Percentiles rank a stretch among this genome's conserved stretches.
Evolutionary conservation across 257 asterid species (phyloP).

Genomic region (Echites panduratus): DNA sequence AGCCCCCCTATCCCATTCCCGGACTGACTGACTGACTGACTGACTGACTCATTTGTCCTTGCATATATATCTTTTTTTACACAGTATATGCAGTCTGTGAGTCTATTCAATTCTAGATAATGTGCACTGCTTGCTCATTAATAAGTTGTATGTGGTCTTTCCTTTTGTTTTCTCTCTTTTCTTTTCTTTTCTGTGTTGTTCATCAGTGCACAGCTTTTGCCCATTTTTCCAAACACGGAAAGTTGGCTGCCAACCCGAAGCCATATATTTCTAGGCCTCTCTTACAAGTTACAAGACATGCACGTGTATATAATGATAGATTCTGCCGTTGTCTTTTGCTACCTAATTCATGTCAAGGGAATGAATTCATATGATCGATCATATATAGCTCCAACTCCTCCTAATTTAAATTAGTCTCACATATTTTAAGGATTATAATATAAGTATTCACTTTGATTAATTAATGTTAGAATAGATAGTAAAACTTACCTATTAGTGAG

Average conservation of each 20-base stretch:
- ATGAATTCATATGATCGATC: background rate
- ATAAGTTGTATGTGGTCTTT: too few relatives aligned
- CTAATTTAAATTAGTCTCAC: too few relatives aligned
- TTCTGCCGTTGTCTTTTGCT: background rate
- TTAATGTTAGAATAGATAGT: too few relatives aligned
- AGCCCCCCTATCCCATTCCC: conserved; percentile 9
- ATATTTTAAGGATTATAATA: too few relatives aligned
- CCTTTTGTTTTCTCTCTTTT: too few relatives aligned
- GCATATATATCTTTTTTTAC: background rate
- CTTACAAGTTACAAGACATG: background rate
- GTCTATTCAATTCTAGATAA: conserved; percentile 13
- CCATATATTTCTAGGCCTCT: background rate
- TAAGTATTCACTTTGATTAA: too few relatives aligned
- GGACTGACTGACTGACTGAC: too few relatives aligned
- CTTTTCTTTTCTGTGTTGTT: too few relatives aligned
- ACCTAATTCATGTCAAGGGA: too few relatives aligned
- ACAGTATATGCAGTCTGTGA: background rate
- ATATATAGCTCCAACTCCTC: too few relatives aligned
- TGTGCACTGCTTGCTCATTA: too few relatives aligned
- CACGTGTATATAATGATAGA: background rate
- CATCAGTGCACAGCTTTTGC: background rate
- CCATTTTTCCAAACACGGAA: background rate
- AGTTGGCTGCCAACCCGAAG: background rate
- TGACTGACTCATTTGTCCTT: too few relatives aligned
- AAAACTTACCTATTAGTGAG: background rate